phyloP scores from a whole-genome alignment of 768 basidiomycete genomes.

The Xanthoconium stramineum region DNA sequence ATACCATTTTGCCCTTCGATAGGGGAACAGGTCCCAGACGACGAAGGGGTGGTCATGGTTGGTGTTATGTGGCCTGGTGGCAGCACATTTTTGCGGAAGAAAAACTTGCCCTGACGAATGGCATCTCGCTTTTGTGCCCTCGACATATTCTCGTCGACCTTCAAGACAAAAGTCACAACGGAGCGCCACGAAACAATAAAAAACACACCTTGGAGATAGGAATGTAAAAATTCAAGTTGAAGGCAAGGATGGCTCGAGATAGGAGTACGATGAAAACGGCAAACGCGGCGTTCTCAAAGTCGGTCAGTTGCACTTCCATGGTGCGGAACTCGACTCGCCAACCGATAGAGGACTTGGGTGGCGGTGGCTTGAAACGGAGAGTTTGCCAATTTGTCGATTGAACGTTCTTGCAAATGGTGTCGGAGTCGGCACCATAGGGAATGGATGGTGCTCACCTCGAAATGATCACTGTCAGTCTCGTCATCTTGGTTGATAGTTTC shows the following conservation, averaged over 20 bases:
- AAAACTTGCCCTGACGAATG: slow-evolving; percentile 69
- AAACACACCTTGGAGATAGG: slow-evolving; percentile 88
- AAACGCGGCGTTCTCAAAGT: slow-evolving; percentile 98
- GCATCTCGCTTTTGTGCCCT: slow-evolving; percentile 86
- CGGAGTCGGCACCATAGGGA: not conserved
- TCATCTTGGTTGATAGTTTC: slow-evolving; percentile 95
- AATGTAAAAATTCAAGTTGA: slow-evolving; percentile 91
- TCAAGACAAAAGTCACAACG: not conserved
- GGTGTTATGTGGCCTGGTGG: slow-evolving; percentile 43
- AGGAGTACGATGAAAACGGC: slow-evolving; percentile 92
- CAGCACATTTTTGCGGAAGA: slow-evolving; percentile 86
- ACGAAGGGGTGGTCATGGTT: slow-evolving; percentile 40
- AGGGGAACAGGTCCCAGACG: slow-evolving; percentile 40
- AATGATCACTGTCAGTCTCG: slow-evolving; percentile 83
- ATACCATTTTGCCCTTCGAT: slow-evolving; percentile 34
- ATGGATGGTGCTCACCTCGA: slow-evolving; percentile 59
- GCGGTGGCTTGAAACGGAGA: slow-evolving; percentile 96
- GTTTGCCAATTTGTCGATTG: slow-evolving; percentile 99
- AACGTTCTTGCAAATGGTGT: slow-evolving; percentile 61
- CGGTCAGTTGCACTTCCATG: slow-evolving; percentile 99
- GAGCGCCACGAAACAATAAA: not conserved
- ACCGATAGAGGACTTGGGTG: slow-evolving; percentile 86
- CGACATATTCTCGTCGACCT: slow-evolving; percentile 98
- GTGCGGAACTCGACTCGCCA: slow-evolving; percentile 99
- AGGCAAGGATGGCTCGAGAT: slow-evolving; percentile 88